Percentiles rank a stretch among this genome's conserved stretches.
Evolutionary conservation across 106 monocot species (phyloP).

Genomic region (Dendrobium officinale): DNA sequence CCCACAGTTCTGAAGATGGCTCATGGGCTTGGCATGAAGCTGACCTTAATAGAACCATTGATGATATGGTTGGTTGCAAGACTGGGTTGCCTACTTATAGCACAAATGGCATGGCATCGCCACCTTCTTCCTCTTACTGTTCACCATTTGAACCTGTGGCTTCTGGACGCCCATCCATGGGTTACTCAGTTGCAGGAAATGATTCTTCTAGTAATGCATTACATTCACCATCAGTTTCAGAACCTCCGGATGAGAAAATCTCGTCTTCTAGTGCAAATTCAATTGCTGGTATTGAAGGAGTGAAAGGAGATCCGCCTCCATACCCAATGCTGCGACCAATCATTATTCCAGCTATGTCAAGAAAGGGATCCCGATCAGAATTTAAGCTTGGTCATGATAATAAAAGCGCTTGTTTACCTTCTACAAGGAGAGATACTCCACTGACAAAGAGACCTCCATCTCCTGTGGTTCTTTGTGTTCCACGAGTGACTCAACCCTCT

Average conservation of each 20-base stretch:
- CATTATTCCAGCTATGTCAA: conserved; percentile 67
- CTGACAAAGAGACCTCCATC: conserved; percentile 80
- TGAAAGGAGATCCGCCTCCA: conserved; percentile 69
- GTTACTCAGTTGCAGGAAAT: conserved; percentile 42
- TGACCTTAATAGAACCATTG: conserved; percentile 84
- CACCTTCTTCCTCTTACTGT: conserved; percentile 45
- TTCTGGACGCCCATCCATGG: conserved; percentile 38
- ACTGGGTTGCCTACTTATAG: conserved; percentile 44
- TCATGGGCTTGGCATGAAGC: conserved; percentile 98
- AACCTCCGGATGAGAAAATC: conserved; percentile 40
- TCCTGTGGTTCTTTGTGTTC: conserved; percentile 94
- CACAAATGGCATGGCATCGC: conserved; percentile 52
- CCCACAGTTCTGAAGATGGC: conserved; percentile 93
- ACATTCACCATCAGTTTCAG: conserved; percentile 33
- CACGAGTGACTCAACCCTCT: conserved; percentile 63
- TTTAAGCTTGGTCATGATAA: conserved; percentile 59
- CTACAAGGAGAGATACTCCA: conserved; percentile 57
- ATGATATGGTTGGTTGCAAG: conserved; percentile 81
- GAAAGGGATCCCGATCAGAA: conserved; percentile 77
- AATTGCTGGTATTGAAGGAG: conserved; percentile 45
- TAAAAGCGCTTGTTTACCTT: conserved; percentile 74
- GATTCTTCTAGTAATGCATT: conserved; percentile 28
- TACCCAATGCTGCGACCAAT: conserved; percentile 86
- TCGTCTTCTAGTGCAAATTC: conserved; percentile 27
- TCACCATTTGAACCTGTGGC: conserved; percentile 62